Evolutionary conservation across 164 flowering plant species (phyloP).

Genomic region (Protea cynaroides): DNA sequence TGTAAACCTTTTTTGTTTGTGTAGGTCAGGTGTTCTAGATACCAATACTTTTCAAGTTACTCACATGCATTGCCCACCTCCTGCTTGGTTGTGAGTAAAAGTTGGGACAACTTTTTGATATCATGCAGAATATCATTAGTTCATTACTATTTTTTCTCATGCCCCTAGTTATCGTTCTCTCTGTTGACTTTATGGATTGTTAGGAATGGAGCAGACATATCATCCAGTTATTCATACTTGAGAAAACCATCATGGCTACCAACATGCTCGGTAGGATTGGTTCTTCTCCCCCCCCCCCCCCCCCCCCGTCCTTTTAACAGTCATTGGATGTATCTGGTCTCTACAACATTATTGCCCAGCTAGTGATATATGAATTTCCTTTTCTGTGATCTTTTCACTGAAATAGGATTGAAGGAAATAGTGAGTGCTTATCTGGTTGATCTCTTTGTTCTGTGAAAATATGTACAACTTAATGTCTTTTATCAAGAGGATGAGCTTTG

Average conservation of each 20-base stretch:
- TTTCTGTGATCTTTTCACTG: not conserved
- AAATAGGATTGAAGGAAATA: not conserved
- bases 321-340: not conserved
- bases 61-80: conserved; percentile 96
- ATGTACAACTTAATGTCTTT: too few relatives aligned
- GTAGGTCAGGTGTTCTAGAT: conserved; percentile 95
- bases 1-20: conserved; percentile 2
- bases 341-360: not conserved
- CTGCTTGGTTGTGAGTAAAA: conserved; percentile 83
- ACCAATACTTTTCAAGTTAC: conserved; percentile 52
- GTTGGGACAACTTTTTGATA: conserved; percentile 3
- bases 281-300: too few relatives aligned
- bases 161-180: not conserved
- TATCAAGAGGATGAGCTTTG: too few relatives aligned
- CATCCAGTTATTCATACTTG: conserved; percentile 28
- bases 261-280: conserved; percentile 55
- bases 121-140: not conserved
- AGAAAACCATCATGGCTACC: conserved; percentile 82
- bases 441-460: too few relatives aligned
- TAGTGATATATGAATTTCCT: not conserved
- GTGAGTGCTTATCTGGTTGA: not conserved
- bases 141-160: too few relatives aligned
- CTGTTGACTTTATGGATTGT: conserved; percentile 8
- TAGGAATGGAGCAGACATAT: conserved; percentile 37
- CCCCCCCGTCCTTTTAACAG: not conserved